Evolutionary conservation across 495 filamentous ascomycete genomes (phyloP).

Genomic region (Staphylotrichum tortipilum): DNA sequence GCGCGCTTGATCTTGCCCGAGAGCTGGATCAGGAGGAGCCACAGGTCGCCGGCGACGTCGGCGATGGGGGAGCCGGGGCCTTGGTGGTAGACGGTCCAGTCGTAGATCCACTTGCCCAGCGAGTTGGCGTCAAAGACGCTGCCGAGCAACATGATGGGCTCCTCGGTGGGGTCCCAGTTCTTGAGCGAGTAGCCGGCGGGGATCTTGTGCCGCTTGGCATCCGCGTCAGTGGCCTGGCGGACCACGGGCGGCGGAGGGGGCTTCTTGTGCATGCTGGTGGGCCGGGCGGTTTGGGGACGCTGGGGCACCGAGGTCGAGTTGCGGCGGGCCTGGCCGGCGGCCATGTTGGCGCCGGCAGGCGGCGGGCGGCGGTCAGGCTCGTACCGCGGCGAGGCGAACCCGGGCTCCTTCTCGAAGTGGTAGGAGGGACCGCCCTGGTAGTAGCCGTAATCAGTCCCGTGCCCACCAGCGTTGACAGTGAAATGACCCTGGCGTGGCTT

Average conservation of each 20-base stretch:
- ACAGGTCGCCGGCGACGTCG: constrained; percentile 88
- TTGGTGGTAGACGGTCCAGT: constrained; percentile 95
- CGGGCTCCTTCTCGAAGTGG: constrained; percentile 31
- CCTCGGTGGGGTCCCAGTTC: constrained; percentile 96
- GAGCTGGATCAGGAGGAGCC: constrained; percentile 92
- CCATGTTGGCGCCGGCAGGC: no score
- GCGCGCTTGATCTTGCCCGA: constrained; percentile 91
- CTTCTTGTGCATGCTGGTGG: constrained; percentile 29
- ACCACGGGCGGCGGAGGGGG: constrained; percentile 22
- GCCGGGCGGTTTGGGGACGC: constrained; percentile 38
- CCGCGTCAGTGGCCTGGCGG: constrained; percentile 76
- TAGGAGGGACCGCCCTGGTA: constrained; percentile 42
- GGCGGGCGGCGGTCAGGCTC: constrained; percentile 33
- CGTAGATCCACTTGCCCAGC: constrained; percentile 98
- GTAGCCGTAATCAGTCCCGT: constrained; percentile 49
- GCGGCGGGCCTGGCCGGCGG: constrained; percentile 30
- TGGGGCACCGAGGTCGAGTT: constrained; percentile 35
- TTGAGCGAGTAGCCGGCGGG: constrained; percentile 90
- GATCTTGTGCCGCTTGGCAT: constrained; percentile 72
- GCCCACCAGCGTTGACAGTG: constrained; percentile 39
- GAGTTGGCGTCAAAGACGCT: constrained; percentile 98
- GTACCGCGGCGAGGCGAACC: constrained; percentile 36
- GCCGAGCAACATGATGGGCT: constrained; percentile 83
- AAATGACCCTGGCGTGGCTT: constrained; percentile 30
- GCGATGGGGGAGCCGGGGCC: constrained; percentile 78